Conservation (phyloP, 2,329 filamentous ascomycete species). For the Aspergillus caelatus region DNA sequence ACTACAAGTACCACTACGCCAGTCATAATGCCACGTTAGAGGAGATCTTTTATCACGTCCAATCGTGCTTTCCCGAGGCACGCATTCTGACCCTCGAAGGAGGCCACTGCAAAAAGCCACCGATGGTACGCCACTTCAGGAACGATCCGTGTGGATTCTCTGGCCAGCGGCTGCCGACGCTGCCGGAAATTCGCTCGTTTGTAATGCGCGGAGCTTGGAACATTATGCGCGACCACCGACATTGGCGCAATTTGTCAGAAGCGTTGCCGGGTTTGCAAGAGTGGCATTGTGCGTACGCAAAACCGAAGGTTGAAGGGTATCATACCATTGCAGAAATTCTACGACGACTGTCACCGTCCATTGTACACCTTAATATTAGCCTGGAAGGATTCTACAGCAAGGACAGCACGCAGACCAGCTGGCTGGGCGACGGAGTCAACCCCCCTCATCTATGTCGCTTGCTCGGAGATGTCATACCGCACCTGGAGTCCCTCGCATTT, state of each 20-base stretch:
- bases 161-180: constrained; percentile 45
- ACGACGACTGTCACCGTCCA: constrained; percentile 57
- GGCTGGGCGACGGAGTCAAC: constrained; percentile 45
- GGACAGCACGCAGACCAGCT: constrained; percentile 62
- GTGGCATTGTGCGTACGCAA: constrained; percentile 61
- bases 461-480: constrained; percentile 63
- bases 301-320: constrained; percentile 74
- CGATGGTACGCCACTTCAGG: constrained; percentile 64
- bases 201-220: constrained; percentile 79
- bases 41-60: constrained; percentile 68
- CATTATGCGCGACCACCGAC: constrained; percentile 64
- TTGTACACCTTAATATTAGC: constrained; percentile 68
- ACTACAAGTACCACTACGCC: constrained; percentile 36
- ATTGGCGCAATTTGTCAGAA: constrained; percentile 64
- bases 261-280: constrained; percentile 67
- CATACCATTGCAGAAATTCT: constrained; percentile 69
- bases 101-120: constrained; percentile 75
- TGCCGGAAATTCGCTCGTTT: constrained; percentile 65
- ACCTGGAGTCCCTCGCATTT: constrained; percentile 69
- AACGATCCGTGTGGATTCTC: constrained; percentile 33
- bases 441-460: constrained; percentile 67
- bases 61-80: constrained; percentile 60
- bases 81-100: constrained; percentile 73
- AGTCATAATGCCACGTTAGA: constrained; percentile 70
- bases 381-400: constrained; percentile 73